Base-by-base conservation (phyloP, 352 stramenopile genomes). In the Pythium grandisporangium region DNA sequence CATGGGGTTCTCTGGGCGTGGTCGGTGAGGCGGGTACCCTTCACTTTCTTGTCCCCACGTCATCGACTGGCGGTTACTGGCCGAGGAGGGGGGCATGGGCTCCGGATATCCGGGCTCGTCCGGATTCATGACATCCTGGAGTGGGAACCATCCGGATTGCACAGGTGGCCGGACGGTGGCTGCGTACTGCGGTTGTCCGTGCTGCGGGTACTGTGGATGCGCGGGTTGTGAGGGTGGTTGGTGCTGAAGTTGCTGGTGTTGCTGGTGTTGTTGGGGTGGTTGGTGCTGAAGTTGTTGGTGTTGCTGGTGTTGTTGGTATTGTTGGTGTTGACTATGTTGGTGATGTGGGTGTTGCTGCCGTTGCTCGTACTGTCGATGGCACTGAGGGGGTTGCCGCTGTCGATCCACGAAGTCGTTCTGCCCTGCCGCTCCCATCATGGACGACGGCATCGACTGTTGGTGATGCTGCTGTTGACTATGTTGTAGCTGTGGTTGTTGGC, bases 121-220 rank as follows among this genome's bases (percentile, higher is more conserved):
- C 34, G 55, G 38, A 22, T 45, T 60, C 21, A 37, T 32, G 5
- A 16, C 42, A 23, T 61, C 59, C 29, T 79, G 55, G 13, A 83
- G 51, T 7, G 63, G 64, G 42, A 77, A 83, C 70, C 70, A 83
- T 4, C 64, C 70, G 20, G 69, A 43, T 44, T 83, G 66, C 7
- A 61, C 53, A 11, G 36, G 46, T 11, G 41, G 53, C 10, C 53
- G 53, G 11, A 24, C 20, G 34, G n/a, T 37, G 25, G 40, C 34
- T 27, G 44, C 16, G 27, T 51, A 51, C 44, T 24, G 27, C 34
- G 44, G 24, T 26, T 51, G 44, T n/a, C 20, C 22, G 29, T 17
- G 21, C 13, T 19, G 32, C 2, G 12, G 25, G 35, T 45, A 24
- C 24, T 45, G 38, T 16, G 25, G 25, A 4, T 33, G 24, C 21